These are phyloP conservation scores for Ceratobasidium sp. DNA, from an alignment of 1,284 basidiomycete species.

Conservation along the genomic window DNA sequence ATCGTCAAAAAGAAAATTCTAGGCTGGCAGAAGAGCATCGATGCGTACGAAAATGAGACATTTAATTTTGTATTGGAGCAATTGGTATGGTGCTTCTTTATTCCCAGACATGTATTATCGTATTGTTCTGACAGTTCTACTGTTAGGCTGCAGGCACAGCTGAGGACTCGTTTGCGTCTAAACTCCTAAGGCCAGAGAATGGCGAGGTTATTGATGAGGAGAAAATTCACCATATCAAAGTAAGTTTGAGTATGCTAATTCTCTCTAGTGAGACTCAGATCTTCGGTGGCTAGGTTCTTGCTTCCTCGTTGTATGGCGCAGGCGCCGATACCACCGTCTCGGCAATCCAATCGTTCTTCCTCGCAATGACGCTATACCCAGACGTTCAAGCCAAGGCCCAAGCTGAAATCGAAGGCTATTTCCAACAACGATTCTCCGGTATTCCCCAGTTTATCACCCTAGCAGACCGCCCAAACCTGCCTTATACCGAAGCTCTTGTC, in stretches of 20 bases:
- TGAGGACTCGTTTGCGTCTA: conserved; percentile 50
- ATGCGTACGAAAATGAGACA: conserved; percentile 48
- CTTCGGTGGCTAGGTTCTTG: conserved; percentile 41
- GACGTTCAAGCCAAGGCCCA: conserved; percentile 31
- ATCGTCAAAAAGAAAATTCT: conserved; percentile 49
- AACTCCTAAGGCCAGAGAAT: conserved; percentile 47
- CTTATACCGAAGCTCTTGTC: conserved; percentile 25
- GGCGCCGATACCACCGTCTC: conserved; percentile 44
- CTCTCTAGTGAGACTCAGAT: neutral
- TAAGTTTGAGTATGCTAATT: conserved; percentile 3
- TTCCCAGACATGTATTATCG: too few relatives aligned
- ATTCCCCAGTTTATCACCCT: conserved; percentile 11
- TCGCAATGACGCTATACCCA: conserved; percentile 38
- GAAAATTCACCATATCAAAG: conserved; percentile 50
- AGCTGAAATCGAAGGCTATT: conserved; percentile 18
- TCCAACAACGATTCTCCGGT: neutral
- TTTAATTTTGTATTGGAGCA: conserved; percentile 50
- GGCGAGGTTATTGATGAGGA: conserved; percentile 44
- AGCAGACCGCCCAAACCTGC: conserved; percentile 15
- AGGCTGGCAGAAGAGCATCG: conserved; percentile 46
- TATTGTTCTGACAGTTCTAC: too few relatives aligned
- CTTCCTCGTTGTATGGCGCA: conserved; percentile 52
- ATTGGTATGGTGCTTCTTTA: conserved; percentile 45
- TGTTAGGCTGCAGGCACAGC: conserved; percentile 50
- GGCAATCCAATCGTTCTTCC: conserved; percentile 28